Conservation (phyloP, 768 basidiomycete species). For the Rhodosporidiobolus sp. region DNA sequence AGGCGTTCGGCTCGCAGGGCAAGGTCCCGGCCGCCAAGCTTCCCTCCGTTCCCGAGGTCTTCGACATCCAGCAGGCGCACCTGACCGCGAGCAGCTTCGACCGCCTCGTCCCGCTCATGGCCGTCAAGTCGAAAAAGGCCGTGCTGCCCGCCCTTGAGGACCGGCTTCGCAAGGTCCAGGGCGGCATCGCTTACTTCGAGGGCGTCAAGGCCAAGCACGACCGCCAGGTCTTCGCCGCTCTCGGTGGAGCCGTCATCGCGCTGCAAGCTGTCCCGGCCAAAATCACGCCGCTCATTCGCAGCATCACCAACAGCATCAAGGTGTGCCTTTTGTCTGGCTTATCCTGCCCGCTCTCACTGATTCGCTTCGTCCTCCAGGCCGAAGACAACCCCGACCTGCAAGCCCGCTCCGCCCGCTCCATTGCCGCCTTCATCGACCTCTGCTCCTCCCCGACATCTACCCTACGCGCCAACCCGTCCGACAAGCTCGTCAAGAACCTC, state of each 20-base stretch:
- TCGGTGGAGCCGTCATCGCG: slow-evolving; percentile 86
- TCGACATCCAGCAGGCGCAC: slow-evolving; percentile 55
- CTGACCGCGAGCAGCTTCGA: slow-evolving; percentile 69
- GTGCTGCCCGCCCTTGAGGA: slow-evolving; percentile 72
- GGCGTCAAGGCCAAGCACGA: slow-evolving; percentile 83
- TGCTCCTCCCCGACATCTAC: slow-evolving; percentile 60
- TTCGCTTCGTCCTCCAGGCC: slow-evolving; percentile 54
- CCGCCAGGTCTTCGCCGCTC: slow-evolving; percentile 77
- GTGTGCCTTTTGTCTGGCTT: slow-evolving; percentile 52
- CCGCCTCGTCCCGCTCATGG: slow-evolving; percentile 69
- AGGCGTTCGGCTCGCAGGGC: slow-evolving; percentile 77
- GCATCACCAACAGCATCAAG: slow-evolving; percentile 96
- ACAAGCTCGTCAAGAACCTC: slow-evolving; percentile 95
- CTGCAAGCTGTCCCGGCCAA: slow-evolving; percentile 83
- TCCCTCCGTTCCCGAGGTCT: slow-evolving; percentile 68
- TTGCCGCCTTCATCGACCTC: slow-evolving; percentile 82
- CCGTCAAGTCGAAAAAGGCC: slow-evolving; percentile 68
- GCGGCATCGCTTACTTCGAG: slow-evolving; percentile 72
- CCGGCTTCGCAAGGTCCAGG: slow-evolving; percentile 64
- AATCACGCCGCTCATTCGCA: slow-evolving; percentile 92
- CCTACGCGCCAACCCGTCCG: slow-evolving; percentile 74
- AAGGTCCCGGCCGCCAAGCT: slow-evolving; percentile 77
- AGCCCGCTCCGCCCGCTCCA: slow-evolving; percentile 75
- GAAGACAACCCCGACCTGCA: slow-evolving; percentile 89
- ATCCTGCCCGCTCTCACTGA: not conserved